Evolutionary conservation across 805 yeast genomes (phyloP), one percentile per base, ranked within the genome.

Genomic region (Limtongia smithiae): DNA sequence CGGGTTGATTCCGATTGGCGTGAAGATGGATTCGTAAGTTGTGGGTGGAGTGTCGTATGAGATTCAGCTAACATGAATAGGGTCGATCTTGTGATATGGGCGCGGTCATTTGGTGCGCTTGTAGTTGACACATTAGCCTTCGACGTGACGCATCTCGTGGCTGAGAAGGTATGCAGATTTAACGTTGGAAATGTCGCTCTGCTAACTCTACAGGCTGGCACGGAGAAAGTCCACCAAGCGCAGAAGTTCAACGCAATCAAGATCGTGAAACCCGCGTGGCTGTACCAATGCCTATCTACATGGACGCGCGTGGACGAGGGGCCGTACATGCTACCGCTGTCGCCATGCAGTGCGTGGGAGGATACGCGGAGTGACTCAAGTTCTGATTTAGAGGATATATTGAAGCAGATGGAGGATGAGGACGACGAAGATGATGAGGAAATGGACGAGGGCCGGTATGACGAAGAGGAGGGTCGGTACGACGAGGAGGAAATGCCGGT

Each of bases 71-170:
- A 41, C 25, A 3, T 18, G 20, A 20, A 22, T 18, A 47, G 55
- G 30, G 93, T 94, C 3, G 96, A 88, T 63, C 85, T 93, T 37
- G 96, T 90, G 1, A 79, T 83, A 20, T 91, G 97, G 97, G 85
- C 91, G 11, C 77, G 78, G 42, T 86, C 90, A 46, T 91, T 91
- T 73, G 98, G 98, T 1, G 97, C 96, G 0, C 73, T 73, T 2
- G 89, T 91, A 6, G 83, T 83, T 1, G 72, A 81, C 3, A 89
- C 86, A 49, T 81, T 85, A 21, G 73, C 77, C 39, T 78, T 80
- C 15, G 71, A 78, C 1, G 90, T 94, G 2, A 93, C 97, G 0
- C 98, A 91, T 66, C 85, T 91, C 2, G 82, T 91, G 15, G 86
- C 96, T 36, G 78, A 52, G 31, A 37, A 51, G 12, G 44, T 41